Conservation (phyloP, 1,284 basidiomycete genomes). For the Trichosporon coremiiforme region DNA sequence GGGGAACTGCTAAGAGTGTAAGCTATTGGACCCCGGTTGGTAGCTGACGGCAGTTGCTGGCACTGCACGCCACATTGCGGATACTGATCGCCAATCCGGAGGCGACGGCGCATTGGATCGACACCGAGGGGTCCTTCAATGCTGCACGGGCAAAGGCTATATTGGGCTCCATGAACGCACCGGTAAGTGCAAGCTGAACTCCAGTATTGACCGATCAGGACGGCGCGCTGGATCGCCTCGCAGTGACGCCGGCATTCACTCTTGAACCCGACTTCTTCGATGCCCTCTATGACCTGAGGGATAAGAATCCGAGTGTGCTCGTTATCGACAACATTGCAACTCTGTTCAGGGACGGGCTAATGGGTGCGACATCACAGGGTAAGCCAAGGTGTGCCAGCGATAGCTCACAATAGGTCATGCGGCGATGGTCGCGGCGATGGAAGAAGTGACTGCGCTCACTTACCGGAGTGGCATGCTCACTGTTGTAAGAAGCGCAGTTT, state of each 20-base stretch:
- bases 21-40: conserved; percentile 27
- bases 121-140: conserved; percentile 51
- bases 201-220: conserved; percentile 1
- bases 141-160: conserved; percentile 43
- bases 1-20: conserved; percentile 50
- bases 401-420: conserved; percentile 46
- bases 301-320: conserved; percentile 24
- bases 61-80: conserved; percentile 46
- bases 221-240: conserved; percentile 40
- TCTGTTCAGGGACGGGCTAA: conserved; percentile 48
- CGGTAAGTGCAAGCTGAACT: not conserved
- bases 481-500: conserved; percentile 33
- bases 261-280: conserved; percentile 45
- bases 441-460: conserved; percentile 45
- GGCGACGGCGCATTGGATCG: conserved; percentile 49
- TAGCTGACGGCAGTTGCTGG: conserved; percentile 42
- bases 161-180: conserved; percentile 22
- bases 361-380: conserved; percentile 49
- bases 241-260: conserved; percentile 41
- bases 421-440: conserved; percentile 50
- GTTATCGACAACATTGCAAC: conserved; percentile 49
- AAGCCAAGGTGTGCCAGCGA: too few relatives aligned
- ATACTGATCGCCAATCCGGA: conserved; percentile 32
- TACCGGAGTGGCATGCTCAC: conserved; percentile 36
- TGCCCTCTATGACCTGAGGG: conserved; percentile 27